Evolutionary conservation across 1,139 yeast species (phyloP).

Genomic region (Pichia sp.): DNA sequence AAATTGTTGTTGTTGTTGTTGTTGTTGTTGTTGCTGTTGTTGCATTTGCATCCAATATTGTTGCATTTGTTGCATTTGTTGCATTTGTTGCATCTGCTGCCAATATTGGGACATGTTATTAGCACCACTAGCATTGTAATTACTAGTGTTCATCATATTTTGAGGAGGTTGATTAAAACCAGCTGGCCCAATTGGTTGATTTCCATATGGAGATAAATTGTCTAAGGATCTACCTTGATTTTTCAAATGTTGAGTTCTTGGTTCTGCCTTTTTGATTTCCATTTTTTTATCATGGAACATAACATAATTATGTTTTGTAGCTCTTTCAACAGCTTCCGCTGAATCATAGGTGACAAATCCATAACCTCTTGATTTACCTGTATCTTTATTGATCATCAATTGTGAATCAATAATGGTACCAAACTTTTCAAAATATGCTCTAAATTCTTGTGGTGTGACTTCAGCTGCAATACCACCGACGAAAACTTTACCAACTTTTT

Average conservation of each 20-base stretch:
- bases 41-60: constrained; percentile 25
- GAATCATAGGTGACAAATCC: constrained; percentile 96
- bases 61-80: constrained; percentile 44
- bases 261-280: constrained; percentile 98
- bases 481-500: constrained; percentile 92
- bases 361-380: constrained; percentile 96
- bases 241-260: constrained; percentile 54
- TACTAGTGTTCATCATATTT: not conserved
- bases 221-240: constrained; percentile 31
- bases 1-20: constrained; percentile 13
- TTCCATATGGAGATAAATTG: not conserved
- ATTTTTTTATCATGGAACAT: constrained; percentile 84
- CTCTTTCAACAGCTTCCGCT: constrained; percentile 92
- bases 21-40: constrained; percentile 25
- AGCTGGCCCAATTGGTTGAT: not conserved
- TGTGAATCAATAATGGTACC: constrained; percentile 96
- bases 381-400: constrained; percentile 95
- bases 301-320: constrained; percentile 75
- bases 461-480: constrained; percentile 98
- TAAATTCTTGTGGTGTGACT: constrained; percentile 89
- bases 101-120: constrained; percentile 71
- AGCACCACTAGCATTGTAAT: constrained; percentile 24
- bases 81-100: constrained; percentile 52
- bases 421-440: constrained; percentile 79
- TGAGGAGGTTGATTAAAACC: not conserved